Evolutionary conservation across 2,329 filamentous ascomycete genomes (phyloP).

Genomic region (Penicillium hesseltinei): DNA sequence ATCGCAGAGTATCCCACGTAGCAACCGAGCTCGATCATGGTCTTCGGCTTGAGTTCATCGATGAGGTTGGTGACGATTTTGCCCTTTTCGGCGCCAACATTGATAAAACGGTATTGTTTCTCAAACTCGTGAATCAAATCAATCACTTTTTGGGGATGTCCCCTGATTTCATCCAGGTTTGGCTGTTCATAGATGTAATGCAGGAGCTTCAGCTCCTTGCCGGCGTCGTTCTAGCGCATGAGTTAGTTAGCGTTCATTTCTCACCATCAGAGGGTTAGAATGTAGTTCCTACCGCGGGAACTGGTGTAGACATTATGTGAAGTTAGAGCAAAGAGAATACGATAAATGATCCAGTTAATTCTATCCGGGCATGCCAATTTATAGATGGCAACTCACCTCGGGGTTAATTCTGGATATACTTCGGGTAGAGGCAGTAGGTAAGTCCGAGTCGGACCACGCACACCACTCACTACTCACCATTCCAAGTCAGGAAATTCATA

Average conservation of each 20-base stretch:
- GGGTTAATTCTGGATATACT: slow-evolving; percentile 4
- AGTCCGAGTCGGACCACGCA: neutral
- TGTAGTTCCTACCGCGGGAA: neutral
- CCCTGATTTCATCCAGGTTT: slow-evolving; percentile 62
- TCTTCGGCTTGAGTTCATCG: slow-evolving; percentile 60
- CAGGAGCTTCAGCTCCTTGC: slow-evolving; percentile 70
- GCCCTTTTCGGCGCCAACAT: slow-evolving; percentile 73
- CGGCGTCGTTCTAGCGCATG: slow-evolving; percentile 54
- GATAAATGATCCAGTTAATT: no score
- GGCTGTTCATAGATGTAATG: slow-evolving; percentile 65
- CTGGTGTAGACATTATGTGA: slow-evolving; percentile 10
- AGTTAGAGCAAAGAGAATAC: neutral
- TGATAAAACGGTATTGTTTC: slow-evolving; percentile 71
- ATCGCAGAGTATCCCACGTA: slow-evolving; percentile 82
- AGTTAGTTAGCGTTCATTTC: neutral
- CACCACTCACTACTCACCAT: neutral
- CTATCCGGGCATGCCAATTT: neutral
- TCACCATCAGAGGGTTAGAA: neutral
- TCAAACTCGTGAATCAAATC: slow-evolving; percentile 69
- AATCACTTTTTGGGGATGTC: slow-evolving; percentile 63
- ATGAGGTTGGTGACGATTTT: slow-evolving; percentile 69
- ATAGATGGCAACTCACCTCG: neutral
- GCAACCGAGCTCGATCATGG: slow-evolving; percentile 76
- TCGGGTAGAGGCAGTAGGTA: neutral
- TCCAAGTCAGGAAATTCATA: neutral